Percentiles rank a stretch among this genome's conserved stretches.
phyloP scores from a whole-genome alignment of 345 rosid species.

The Eucalyptus curtisii region DNA sequence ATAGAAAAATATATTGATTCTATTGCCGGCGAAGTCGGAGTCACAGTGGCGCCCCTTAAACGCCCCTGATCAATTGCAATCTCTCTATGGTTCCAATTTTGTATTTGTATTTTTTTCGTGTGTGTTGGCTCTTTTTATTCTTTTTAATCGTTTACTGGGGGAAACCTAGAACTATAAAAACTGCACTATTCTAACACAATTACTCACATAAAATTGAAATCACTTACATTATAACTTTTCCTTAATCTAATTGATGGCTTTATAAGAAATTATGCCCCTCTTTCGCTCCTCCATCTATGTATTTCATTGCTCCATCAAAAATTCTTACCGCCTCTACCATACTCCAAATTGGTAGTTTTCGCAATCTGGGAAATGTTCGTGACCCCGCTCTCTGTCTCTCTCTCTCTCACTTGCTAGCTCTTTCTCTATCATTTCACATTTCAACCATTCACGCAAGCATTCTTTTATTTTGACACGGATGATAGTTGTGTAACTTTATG shows the following conservation, averaged over 20 bases:
- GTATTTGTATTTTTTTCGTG: fast-evolving
- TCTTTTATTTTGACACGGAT: not conserved
- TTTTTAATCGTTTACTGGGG: not conserved
- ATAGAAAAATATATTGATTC: no score
- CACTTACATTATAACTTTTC: not conserved
- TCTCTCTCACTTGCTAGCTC: not conserved
- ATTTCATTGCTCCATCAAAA: not conserved
- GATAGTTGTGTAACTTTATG: not conserved
- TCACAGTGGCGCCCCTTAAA: no score
- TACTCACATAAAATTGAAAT: not conserved
- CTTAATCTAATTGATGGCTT: not conserved
- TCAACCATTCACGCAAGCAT: not conserved
- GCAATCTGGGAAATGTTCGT: not conserved
- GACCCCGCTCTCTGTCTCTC: not conserved
- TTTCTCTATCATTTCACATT: not conserved
- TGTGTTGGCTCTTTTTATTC: not conserved
- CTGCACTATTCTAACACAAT: not conserved
- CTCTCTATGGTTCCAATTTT: not conserved
- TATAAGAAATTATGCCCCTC: not conserved
- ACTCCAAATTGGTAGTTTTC: not conserved
- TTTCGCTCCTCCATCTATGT: not conserved
- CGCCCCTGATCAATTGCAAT: not conserved
- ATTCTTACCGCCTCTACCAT: not conserved
- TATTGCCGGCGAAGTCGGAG: not conserved
- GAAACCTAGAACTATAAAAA: not conserved